phyloP scores from a whole-genome alignment of 2,329 filamentous ascomycete genomes.

The Fusarium begoniae region DNA sequence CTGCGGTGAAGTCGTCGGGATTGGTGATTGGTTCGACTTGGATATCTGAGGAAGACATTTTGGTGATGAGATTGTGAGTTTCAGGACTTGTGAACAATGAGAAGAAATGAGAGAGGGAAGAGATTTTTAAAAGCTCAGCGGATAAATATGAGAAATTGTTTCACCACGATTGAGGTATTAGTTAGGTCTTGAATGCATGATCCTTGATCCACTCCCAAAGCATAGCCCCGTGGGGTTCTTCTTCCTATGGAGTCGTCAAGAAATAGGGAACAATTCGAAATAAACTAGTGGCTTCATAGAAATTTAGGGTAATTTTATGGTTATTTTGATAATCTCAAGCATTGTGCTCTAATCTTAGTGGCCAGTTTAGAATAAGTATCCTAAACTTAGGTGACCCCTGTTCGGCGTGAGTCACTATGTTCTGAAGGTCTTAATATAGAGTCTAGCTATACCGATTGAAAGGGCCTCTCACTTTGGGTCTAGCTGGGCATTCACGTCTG shows the following conservation, averaged over 20 bases:
- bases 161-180: slow-evolving; percentile 15
- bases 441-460: not conserved
- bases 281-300: not conserved
- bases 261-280: not conserved
- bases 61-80: not conserved
- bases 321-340: not conserved
- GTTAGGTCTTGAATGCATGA: slow-evolving; percentile 18
- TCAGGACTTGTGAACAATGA: not conserved
- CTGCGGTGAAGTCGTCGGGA: slow-evolving; percentile 40
- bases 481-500: not conserved
- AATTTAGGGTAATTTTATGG: not conserved
- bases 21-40: slow-evolving; percentile 43
- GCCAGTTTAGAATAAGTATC: not conserved
- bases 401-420: not conserved
- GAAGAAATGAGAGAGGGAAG: not conserved
- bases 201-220: slow-evolving; percentile 21
- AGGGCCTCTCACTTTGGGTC: not conserved
- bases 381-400: not conserved
- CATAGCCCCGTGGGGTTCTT: slow-evolving; percentile 4
- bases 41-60: slow-evolving; percentile 12
- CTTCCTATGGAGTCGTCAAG: not conserved
- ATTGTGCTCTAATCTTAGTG: not conserved
- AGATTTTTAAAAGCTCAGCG: accelerated
- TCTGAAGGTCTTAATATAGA: not conserved
- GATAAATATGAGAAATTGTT: not conserved